Percentiles rank a stretch among this genome's conserved stretches.
These are phyloP conservation scores for Fusarium aywerte DNA, from an alignment of 2,329 filamentous ascomycete species.

Conservation along the genomic window DNA sequence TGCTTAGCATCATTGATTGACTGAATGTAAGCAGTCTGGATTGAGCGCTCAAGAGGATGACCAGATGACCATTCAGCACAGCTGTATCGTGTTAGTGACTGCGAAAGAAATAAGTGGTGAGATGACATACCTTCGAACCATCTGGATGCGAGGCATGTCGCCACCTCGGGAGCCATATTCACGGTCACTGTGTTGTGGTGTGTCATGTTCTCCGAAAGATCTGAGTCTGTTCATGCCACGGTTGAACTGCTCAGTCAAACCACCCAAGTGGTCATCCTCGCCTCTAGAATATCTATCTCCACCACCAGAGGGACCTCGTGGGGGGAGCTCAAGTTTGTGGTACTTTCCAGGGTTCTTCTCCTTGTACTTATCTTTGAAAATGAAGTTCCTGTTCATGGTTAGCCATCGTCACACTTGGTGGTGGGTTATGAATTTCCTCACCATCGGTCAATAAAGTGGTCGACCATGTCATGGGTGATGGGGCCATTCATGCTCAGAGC, in stretches of 20 bases:
- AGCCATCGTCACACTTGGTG: not conserved
- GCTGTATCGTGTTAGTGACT: conserved; percentile 47
- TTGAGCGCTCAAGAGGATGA: conserved; percentile 74
- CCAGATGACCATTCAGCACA: conserved; percentile 64
- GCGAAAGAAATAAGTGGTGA: not conserved
- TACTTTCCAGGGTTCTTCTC: conserved; percentile 64
- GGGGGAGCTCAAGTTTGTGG: conserved; percentile 38
- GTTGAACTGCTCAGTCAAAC: conserved; percentile 57
- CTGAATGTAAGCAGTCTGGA: conserved; percentile 84
- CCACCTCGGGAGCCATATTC: conserved; percentile 12
- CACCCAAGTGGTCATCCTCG: conserved; percentile 54
- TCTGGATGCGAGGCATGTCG: conserved; percentile 57
- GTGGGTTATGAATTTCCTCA: conserved; percentile 38
- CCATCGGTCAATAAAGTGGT: conserved; percentile 88
- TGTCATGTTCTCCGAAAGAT: conserved; percentile 48
- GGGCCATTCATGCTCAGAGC: conserved; percentile 79
- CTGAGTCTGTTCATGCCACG: conserved; percentile 55
- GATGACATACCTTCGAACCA: conserved; percentile 58
- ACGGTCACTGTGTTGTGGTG: conserved; percentile 25
- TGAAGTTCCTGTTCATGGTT: conserved; percentile 72
- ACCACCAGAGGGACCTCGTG: conserved; percentile 10
- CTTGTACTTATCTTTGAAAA: conserved; percentile 83
- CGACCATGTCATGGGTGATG: conserved; percentile 77
- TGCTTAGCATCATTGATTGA: conserved; percentile 75
- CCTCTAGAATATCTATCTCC: conserved; percentile 35